phyloP scores from a whole-genome alignment of 805 yeast species.

The Spathaspora girioi region DNA sequence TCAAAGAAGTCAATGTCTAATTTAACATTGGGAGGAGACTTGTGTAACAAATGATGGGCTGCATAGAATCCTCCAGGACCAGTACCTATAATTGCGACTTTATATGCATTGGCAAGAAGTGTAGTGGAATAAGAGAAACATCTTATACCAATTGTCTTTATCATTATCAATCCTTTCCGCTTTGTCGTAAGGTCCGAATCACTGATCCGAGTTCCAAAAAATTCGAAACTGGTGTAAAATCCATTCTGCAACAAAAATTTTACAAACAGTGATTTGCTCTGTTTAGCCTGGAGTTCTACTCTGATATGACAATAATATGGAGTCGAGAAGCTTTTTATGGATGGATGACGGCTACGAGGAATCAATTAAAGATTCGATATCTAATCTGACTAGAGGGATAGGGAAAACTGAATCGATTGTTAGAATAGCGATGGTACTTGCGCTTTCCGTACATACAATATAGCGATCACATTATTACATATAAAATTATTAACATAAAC shows the following conservation, averaged over 20 bases:
- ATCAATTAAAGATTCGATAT: too few species aligned
- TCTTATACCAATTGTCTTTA: not conserved
- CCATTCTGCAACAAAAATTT: not conserved
- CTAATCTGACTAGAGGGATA: too few species aligned
- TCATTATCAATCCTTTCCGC: not conserved
- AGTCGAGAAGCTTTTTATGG: too few species aligned
- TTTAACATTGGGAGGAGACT: slow-evolving; percentile 26
- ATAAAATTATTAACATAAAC: not conserved
- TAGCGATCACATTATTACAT: not conserved
- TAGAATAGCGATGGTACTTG: too few species aligned
- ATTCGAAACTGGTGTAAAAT: not conserved
- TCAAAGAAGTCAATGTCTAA: slow-evolving; percentile 68
- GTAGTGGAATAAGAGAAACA: not conserved
- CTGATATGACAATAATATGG: not conserved
- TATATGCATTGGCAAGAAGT: slow-evolving; percentile 7
- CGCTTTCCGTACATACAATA: too few species aligned
- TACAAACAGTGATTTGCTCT: too few species aligned
- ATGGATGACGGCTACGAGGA: too few species aligned
- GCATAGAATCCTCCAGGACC: slow-evolving; percentile 98
- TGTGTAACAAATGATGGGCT: slow-evolving; percentile 64
- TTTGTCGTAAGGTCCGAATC: not conserved
- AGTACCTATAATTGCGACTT: slow-evolving; percentile 81
- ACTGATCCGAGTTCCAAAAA: not conserved
- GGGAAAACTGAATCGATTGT: too few species aligned
- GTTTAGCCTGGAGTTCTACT: not conserved